A percentile compares a stretch with the other conserved stretches of the same genome.
Conservation (phyloP, 768 basidiomycete species). For the Tulasnella sp. region DNA sequence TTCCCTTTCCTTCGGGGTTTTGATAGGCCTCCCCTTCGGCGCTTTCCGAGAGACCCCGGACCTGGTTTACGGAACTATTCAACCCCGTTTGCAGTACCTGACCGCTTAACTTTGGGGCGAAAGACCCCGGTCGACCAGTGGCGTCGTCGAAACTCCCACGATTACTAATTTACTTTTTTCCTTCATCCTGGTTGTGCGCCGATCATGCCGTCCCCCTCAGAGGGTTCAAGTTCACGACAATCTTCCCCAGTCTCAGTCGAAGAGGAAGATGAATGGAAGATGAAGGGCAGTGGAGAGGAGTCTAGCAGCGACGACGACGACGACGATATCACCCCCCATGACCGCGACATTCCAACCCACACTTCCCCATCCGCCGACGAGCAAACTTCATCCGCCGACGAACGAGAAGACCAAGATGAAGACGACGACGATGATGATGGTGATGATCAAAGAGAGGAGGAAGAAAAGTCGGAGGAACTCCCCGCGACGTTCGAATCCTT, state of each 20-base stretch:
- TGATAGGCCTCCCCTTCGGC: neutral
- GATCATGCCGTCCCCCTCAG: conserved; percentile 55
- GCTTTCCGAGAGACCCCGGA: too few species aligned
- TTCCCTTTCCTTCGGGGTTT: neutral
- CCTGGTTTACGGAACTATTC: too few species aligned
- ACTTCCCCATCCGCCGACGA: neutral
- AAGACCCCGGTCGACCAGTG: too few species aligned
- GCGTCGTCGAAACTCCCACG: neutral
- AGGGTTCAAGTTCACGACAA: conserved; percentile 42
- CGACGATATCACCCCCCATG: neutral
- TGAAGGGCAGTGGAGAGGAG: neutral
- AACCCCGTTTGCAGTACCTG: neutral
- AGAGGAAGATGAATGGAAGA: conserved; percentile 26
- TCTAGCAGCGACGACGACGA: neutral
- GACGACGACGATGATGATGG: neutral
- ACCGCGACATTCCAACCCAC: neutral
- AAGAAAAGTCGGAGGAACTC: conserved; percentile 9
- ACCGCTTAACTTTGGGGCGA: neutral
- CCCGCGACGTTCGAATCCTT: conserved; percentile 68
- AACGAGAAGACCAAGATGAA: neutral
- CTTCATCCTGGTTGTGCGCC: too few species aligned
- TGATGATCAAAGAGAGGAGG: neutral
- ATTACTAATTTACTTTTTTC: neutral
- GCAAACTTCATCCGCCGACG: neutral
- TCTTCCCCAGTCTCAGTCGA: conserved; percentile 17